Evolutionary conservation across 2,329 filamentous ascomycete genomes (phyloP).

Genomic region (Colletotrichum theobromicola): DNA sequence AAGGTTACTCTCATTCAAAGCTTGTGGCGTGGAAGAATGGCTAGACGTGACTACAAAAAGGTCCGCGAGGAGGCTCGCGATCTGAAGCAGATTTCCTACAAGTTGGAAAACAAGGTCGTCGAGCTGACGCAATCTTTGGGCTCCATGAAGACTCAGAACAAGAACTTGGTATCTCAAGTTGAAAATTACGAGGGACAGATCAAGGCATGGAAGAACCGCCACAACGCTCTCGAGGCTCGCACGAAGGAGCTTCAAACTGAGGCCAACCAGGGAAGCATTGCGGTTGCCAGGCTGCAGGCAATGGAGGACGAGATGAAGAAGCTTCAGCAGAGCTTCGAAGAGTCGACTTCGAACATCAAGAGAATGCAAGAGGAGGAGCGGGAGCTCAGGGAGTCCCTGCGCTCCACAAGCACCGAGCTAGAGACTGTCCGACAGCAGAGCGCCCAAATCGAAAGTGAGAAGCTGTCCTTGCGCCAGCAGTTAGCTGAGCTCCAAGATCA

Average conservation of each 20-base stretch:
- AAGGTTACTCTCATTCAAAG: conserved; percentile 92
- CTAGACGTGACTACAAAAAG: conserved; percentile 85
- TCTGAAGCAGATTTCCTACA: conserved; percentile 99
- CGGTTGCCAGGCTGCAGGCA: conserved; percentile 84
- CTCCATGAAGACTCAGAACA: conserved; percentile 94
- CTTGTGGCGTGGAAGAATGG: conserved; percentile 85
- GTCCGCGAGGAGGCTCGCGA: conserved; percentile 95
- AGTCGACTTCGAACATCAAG: conserved; percentile 89
- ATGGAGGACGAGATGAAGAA: conserved; percentile 97
- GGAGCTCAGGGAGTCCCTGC: conserved; percentile 81
- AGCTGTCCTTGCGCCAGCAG: conserved; percentile 83
- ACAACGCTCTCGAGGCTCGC: conserved; percentile 86
- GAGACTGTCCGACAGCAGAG: conserved; percentile 79
- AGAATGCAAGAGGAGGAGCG: conserved; percentile 94
- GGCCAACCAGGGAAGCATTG: conserved; percentile 97
- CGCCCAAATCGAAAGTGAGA: conserved; percentile 82
- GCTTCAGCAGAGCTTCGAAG: conserved; percentile 86
- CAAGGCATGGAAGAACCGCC: conserved; percentile 92
- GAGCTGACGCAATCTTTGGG: conserved; percentile 95
- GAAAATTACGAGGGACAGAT: conserved; percentile 96
- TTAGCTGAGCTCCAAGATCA: conserved; percentile 91
- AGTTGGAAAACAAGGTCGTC: conserved; percentile 99
- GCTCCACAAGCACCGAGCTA: conserved; percentile 79
- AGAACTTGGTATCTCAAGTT: conserved; percentile 83
- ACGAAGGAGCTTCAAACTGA: conserved; percentile 95